phyloP scores from a whole-genome alignment of 345 rosid genomes.

The Linum usitatissimum region DNA sequence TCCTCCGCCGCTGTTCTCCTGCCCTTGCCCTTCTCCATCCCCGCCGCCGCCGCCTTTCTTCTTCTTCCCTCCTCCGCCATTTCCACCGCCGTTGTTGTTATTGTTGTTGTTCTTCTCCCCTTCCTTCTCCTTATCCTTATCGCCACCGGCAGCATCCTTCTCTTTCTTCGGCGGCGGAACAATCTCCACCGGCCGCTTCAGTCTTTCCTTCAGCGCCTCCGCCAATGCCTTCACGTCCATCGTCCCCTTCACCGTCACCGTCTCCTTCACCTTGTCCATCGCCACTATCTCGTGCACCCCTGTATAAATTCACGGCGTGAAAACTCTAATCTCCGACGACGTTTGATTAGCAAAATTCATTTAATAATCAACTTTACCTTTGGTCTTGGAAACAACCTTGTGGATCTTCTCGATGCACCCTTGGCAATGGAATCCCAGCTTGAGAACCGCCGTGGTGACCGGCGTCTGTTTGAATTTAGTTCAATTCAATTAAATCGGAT shows the following conservation, averaged over 20 bases:
- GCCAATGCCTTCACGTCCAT: constrained; percentile 55
- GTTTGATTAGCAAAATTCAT: too few species aligned
- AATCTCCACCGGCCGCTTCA: constrained; percentile 44
- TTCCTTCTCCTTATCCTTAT: constrained; percentile 10
- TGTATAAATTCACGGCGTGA: constrained; percentile 1
- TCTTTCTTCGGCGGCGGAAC: constrained; percentile 65
- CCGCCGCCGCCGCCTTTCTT: constrained; percentile 20
- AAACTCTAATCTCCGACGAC: too few species aligned
- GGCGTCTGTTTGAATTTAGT: constrained; percentile 29
- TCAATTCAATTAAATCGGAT: background rate
- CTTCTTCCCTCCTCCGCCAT: constrained; percentile 19
- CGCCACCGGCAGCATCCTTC: constrained; percentile 11
- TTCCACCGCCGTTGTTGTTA: constrained; percentile 22
- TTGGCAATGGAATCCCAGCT: constrained; percentile 50
- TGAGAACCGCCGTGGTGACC: constrained; percentile 52
- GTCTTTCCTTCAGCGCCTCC: constrained; percentile 37
- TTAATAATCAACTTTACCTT: constrained; percentile 30
- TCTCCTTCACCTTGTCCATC: constrained; percentile 48
- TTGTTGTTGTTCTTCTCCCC: constrained; percentile 13
- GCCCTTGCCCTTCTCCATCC: constrained; percentile 21
- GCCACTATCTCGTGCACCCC: constrained; percentile 38
- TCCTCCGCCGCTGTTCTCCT: constrained; percentile 14
- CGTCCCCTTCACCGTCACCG: constrained; percentile 56
- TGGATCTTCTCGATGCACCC: constrained; percentile 66
- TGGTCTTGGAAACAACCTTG: constrained; percentile 34